phyloP scores from a whole-genome alignment of 2,329 filamentous ascomycete species.

The Paecilomyces dactylethromorphus region DNA sequence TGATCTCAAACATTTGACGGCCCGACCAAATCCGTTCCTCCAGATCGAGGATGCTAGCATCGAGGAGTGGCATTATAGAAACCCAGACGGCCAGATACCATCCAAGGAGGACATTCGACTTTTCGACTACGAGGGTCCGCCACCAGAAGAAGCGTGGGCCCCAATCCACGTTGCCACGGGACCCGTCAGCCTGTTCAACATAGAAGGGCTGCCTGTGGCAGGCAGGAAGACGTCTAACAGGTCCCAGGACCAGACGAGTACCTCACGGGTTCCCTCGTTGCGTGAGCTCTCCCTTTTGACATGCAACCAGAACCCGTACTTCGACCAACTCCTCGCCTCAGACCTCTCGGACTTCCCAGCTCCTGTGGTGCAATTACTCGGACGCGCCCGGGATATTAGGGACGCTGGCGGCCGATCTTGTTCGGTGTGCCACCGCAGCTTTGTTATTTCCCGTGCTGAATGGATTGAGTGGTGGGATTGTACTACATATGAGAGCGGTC shows the following conservation, averaged over 20 bases:
- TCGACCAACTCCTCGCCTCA: slow-evolving; percentile 29
- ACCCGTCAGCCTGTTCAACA: slow-evolving; percentile 23
- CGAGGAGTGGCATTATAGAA: slow-evolving; percentile 23
- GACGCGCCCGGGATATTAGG: slow-evolving; percentile 27
- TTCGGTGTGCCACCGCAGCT: slow-evolving; percentile 33
- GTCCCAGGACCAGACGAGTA: slow-evolving; percentile 1
- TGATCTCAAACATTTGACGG: slow-evolving; percentile 30
- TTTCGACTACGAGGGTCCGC: slow-evolving; percentile 17
- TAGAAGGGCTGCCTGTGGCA: slow-evolving; percentile 23
- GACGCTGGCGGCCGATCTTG: slow-evolving; percentile 32
- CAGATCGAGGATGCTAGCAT: slow-evolving; percentile 23
- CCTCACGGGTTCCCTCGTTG: slow-evolving; percentile 30
- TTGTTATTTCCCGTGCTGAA: slow-evolving; percentile 35
- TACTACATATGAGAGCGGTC: slow-evolving; percentile 30
- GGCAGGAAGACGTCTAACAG: slow-evolving; percentile 4
- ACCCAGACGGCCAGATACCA: slow-evolving; percentile 4
- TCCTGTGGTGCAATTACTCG: slow-evolving; percentile 28
- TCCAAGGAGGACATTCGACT: slow-evolving; percentile 8
- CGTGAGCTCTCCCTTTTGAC: slow-evolving; percentile 37
- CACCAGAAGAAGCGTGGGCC: slow-evolving; percentile 24
- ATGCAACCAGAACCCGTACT: slow-evolving; percentile 27
- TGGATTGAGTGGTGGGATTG: slow-evolving; percentile 43
- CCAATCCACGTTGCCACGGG: slow-evolving; percentile 32
- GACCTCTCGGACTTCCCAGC: slow-evolving; percentile 28
- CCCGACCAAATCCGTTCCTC: slow-evolving; percentile 35